phyloP scores from a whole-genome alignment of 257 asterid genomes.

The Fraxinus pennsylvanica region DNA sequence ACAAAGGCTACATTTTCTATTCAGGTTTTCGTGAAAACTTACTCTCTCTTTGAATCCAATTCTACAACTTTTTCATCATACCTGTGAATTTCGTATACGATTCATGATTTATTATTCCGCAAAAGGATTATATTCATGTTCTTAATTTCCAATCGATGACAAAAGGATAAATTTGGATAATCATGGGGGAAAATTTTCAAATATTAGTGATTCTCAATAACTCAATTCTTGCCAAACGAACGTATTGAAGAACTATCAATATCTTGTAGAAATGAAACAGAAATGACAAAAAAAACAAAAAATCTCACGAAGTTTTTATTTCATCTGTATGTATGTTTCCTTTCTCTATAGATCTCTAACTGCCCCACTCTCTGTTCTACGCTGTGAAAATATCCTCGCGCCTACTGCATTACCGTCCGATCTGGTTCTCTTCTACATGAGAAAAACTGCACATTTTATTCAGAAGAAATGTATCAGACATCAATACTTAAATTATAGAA shows the following conservation, averaged over 20 bases:
- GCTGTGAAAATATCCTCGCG: background rate
- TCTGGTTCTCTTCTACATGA: background rate
- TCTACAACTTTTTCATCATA: background rate
- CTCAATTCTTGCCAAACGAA: no score
- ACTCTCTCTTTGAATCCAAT: background rate
- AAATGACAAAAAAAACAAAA: background rate
- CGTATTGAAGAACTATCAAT: no score
- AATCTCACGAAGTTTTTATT: no score
- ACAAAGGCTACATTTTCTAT: slow-evolving; percentile 29
- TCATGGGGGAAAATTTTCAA: no score
- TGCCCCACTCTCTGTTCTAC: background rate
- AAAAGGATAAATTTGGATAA: no score
- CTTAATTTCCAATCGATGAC: no score
- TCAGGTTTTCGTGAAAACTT: slow-evolving; percentile 42
- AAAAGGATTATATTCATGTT: background rate
- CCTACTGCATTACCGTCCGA: background rate
- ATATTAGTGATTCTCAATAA: no score
- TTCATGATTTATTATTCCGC: background rate
- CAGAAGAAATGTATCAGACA: no score
- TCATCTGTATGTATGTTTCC: background rate
- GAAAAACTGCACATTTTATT: background rate
- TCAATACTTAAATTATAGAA: no score
- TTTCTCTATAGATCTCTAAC: background rate
- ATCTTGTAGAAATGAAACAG: no score
- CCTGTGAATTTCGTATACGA: background rate